Base-by-base conservation (phyloP, 331 rosid genomes). In the Pyrus hybrid region DNA sequence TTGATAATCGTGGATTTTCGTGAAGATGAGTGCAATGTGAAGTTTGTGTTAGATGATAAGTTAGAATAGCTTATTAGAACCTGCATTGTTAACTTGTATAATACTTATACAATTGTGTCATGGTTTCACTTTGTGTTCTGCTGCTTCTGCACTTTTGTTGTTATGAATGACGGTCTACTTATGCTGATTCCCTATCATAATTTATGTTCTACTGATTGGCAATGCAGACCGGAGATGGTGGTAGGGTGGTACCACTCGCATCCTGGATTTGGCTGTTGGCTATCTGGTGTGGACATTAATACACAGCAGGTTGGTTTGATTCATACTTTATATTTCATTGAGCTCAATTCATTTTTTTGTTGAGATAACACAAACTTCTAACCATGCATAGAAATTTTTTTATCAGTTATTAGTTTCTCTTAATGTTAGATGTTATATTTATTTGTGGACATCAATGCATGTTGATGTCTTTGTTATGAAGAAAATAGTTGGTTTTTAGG, bases 201-300 rank as follows among this genome's bases (percentile, higher is more conserved):
- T 21, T 17, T 29, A n/a, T 28, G n/a, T 51, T 33, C 43, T 61
- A 74, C 71, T 47, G 3, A 3, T 37, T 76, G 72, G 58, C 77
- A 61, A 80, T 84, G 77, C 86, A 92, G 99, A 75, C 99, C 97
- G 1, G 97, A 94, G 93, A 94, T 94, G 99, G 99, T 94, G 80
- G 97, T 92, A 1, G 99, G 99, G 9, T 94, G 98, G 98, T 94
- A 94, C 79, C 98, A 94, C 81, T 94, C 98, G 0, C 98, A 93
- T 90, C 98, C 96, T 78, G 98, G 97, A 70, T 94, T 94, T 76
- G 99, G 99, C 73, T 94, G 99, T 78, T 94, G 99, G 99, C 96
- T 94, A 49, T 94, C 99, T 78, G 99, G 99, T 76, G 97, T 94
- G 37, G 99, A 94, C 77, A 94, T 94, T 62, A 94, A 94, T 76